Percentiles rank a stretch among this genome's conserved stretches.
These are phyloP conservation scores for Salix koriyanagi DNA, from an alignment of 345 rosid species.

Conservation along the genomic window DNA sequence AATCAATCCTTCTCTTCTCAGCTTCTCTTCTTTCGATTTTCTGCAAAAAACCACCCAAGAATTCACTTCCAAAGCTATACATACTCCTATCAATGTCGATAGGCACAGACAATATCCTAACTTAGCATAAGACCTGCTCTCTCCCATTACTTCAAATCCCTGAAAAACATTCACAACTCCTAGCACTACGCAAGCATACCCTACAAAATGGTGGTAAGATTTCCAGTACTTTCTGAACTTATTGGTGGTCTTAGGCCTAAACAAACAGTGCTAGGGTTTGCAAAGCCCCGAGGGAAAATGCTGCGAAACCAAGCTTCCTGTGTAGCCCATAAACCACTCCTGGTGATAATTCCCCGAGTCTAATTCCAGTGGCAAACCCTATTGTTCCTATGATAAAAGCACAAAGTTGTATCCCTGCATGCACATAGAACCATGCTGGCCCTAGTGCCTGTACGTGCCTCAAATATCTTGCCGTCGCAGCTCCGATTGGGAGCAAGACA, in stretches of 20 bases:
- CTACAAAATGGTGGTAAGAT: slow-evolving; percentile 93
- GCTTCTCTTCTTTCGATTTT: slow-evolving; percentile 87
- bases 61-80: slow-evolving; percentile 84
- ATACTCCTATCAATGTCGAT: slow-evolving; percentile 65
- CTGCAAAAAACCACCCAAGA: slow-evolving; percentile 93
- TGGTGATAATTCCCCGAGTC: slow-evolving; percentile 59
- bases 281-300: slow-evolving; percentile 48
- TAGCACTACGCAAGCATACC: slow-evolving; percentile 78
- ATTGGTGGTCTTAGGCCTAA: slow-evolving; percentile 81
- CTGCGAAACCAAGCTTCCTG: slow-evolving; percentile 71
- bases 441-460: slow-evolving; percentile 64
- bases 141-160: slow-evolving; percentile 87
- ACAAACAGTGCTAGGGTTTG: slow-evolving; percentile 83
- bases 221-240: slow-evolving; percentile 92
- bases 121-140: slow-evolving; percentile 61
- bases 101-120: slow-evolving; percentile 70
- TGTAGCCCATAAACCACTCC: slow-evolving; percentile 75
- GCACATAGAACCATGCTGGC: slow-evolving; percentile 85
- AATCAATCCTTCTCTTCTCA: slow-evolving; percentile 72
- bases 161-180: slow-evolving; percentile 97
- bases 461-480: slow-evolving; percentile 63
- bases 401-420: slow-evolving; percentile 58
- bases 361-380: slow-evolving; percentile 71
- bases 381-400: slow-evolving; percentile 59
- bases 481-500: slow-evolving; percentile 63